phyloP scores from a whole-genome alignment of 2,329 filamentous ascomycete species.

The Fusarium solani-melongenae region DNA sequence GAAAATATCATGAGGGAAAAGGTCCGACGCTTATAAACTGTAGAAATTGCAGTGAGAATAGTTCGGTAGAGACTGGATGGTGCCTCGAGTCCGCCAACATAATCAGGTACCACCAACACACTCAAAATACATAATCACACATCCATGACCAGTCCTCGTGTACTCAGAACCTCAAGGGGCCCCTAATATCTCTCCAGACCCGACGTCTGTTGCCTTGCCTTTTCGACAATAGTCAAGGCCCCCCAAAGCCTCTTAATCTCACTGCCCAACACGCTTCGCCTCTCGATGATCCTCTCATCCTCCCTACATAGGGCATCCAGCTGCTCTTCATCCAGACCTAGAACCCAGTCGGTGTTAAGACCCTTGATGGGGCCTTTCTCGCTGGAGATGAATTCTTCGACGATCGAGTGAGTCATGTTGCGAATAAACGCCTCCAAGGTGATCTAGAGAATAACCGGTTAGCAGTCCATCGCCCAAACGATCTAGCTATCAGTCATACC shows the following conservation, averaged over 20 bases:
- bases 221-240: slow-evolving; percentile 31
- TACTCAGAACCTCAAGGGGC: too few species aligned
- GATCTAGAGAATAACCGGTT: neutral
- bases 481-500: too few species aligned
- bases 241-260: slow-evolving; percentile 35
- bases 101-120: neutral
- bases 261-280: slow-evolving; percentile 19
- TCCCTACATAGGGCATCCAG: slow-evolving; percentile 25
- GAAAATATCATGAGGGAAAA: neutral
- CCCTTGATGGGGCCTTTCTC: slow-evolving; percentile 14
- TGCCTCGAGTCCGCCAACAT: neutral
- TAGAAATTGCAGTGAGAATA: neutral
- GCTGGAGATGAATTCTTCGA: too few species aligned
- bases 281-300: slow-evolving; percentile 24
- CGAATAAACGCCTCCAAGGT: slow-evolving; percentile 44
- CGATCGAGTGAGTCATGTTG: slow-evolving; percentile 10
- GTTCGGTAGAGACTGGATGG: neutral
- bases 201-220: slow-evolving; percentile 19
- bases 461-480: too few species aligned
- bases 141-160: neutral
- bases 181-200: neutral
- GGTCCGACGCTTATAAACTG: neutral
- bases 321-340: slow-evolving; percentile 19
- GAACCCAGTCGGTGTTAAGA: slow-evolving; percentile 19
- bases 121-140: neutral